Base-by-base conservation (phyloP, 1,284 basidiomycete species). In the Albatrellus sp. region DNA sequence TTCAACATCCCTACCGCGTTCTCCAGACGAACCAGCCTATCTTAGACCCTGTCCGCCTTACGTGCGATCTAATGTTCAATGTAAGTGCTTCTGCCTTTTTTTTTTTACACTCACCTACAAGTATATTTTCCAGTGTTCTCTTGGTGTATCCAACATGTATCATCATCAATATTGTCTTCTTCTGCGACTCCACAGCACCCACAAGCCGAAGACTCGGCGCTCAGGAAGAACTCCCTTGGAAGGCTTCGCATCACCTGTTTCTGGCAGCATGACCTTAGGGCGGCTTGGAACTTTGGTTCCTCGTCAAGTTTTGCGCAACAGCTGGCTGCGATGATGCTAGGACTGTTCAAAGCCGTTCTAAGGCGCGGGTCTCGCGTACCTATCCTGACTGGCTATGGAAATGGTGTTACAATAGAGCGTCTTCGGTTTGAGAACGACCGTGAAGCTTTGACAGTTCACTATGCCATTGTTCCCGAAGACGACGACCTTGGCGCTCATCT, bases 211-310 rank as follows among this genome's bases (percentile, higher is more conserved):
- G 56, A 69, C 51, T 60, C 64, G 47, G 59, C 48, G 51, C 46
- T 40, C 53, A 52, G 51, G 60, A 57, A 60, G 43, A 41, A 44
- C 14, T 49, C 54, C 10, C 49, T 58, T 4, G 57, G 60, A 49
- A 63, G 67, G 48, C 63, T 91, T 19, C 78, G 86, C 17, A 76
- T 96, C 47, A 92, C 89, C 1, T 90, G 87, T 55, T 94, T 94
- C 60, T 97, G 90, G 89, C 88, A 92, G 54, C 94, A 97, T 66
- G 87, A 96, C 62, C 76, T 97, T n/a, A 83, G 85, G 50, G 79
- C 90, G 0, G 64, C 90, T 11, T 94, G 90, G 89, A 84, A 78
- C 36, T 75, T 90, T 42, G 77, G 77, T 7, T 75, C 77, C 0
- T 67, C 69, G 8, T 65, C 70, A 35, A 69, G 67, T 43, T 54